phyloP scores from a whole-genome alignment of 2,329 filamentous ascomycete species.

The Geosmithia flava region DNA sequence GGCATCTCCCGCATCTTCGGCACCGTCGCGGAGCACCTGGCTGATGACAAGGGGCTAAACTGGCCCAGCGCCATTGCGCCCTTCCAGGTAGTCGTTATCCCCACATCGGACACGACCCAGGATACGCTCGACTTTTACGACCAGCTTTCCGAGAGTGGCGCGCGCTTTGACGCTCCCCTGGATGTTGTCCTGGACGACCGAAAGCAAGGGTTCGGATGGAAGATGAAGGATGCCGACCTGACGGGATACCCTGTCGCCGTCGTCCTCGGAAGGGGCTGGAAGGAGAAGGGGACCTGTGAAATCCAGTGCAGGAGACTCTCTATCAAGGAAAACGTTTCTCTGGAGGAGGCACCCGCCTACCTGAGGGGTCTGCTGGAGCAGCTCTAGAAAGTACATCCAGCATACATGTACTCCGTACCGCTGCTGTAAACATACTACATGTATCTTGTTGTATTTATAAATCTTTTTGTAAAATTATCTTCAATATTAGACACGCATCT shows the following conservation, averaged over 20 bases:
- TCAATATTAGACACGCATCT: too few relatives aligned
- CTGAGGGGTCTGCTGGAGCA: constrained; percentile 24
- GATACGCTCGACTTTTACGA: constrained; percentile 54
- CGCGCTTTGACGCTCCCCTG: constrained; percentile 15
- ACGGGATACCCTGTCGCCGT: constrained; percentile 80
- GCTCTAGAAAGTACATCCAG: constrained; percentile 22
- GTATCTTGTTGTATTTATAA: not conserved
- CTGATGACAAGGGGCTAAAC: constrained; percentile 62
- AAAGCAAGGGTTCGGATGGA: constrained; percentile 60
- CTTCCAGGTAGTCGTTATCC: constrained; percentile 61
- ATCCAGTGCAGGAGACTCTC: constrained; percentile 64
- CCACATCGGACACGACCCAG: constrained; percentile 28
- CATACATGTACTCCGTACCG: too few relatives aligned
- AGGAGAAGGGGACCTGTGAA: constrained; percentile 46
- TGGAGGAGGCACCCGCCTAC: constrained; percentile 33
- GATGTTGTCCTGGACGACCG: constrained; percentile 70
- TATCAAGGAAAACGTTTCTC: constrained; percentile 44
- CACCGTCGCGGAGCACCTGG: constrained; percentile 65
- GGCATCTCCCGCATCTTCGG: constrained; percentile 85
- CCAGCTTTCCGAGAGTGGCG: constrained; percentile 22
- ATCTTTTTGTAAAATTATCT: not conserved
- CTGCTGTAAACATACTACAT: not conserved
- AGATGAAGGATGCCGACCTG: constrained; percentile 78
- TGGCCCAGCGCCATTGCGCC: constrained; percentile 86
- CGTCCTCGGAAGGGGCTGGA: constrained; percentile 64